Conservation (phyloP, 164 flowering plant species). For the Magnolia kwangsiensis region DNA sequence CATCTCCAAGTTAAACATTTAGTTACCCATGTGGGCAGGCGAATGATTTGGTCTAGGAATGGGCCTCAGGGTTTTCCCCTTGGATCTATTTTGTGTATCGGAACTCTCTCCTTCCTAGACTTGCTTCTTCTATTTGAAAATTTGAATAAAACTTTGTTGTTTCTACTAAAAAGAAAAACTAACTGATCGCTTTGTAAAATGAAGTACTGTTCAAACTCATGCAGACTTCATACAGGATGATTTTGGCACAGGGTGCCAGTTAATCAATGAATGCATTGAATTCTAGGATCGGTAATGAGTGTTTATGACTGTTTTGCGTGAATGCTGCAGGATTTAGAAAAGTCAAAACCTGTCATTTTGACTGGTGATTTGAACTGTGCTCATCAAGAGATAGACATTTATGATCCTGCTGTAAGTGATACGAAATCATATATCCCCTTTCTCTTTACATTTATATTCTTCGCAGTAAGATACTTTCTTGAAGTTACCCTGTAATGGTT, state of each 20-base stretch:
- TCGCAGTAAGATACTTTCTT: background rate
- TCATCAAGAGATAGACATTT: constrained; percentile 93
- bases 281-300: background rate
- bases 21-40: background rate
- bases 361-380: constrained; percentile 98
- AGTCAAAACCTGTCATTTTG: constrained; percentile 91
- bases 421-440: background rate
- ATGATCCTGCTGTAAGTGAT: constrained; percentile 82
- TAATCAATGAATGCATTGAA: background rate
- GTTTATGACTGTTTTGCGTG: constrained; percentile 8
- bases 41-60: background rate
- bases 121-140: too few relatives aligned
- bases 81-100: background rate
- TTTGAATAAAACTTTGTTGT: too few relatives aligned
- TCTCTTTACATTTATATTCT: background rate
- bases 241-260: background rate
- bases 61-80: background rate
- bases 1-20: too few relatives aligned
- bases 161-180: background rate
- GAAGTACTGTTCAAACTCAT: background rate
- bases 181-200: too few relatives aligned
- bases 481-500: background rate
- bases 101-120: background rate
- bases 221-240: background rate
- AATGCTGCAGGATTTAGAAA: constrained; percentile 79